Base-by-base conservation (phyloP, 129 eudicot genomes). In the Escallonia rubra region DNA sequence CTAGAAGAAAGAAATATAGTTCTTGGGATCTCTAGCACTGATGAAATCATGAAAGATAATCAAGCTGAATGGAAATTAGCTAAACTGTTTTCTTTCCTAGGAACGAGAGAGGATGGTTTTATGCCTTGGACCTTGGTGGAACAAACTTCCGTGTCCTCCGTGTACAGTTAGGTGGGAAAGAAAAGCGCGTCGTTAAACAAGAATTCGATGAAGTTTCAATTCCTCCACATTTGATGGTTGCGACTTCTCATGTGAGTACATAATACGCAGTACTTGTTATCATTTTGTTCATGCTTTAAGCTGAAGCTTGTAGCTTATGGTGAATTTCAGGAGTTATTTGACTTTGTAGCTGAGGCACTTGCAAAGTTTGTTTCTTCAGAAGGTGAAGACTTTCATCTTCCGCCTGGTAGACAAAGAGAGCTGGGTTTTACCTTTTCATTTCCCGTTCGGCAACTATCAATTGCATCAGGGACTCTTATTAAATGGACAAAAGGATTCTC, bases 91-190 rank as follows among this genome's bases (percentile, higher is more conserved):
- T 71, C 57, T 74, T 67, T n/a, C 67, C 9, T 39, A 94, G 99
- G 78, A 80, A 85, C 59, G 99, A 94, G 73, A 77, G 68, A 23
- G 99, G 99, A 60, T 63, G 79, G 51, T 94, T 94, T 72, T 94
- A 94, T 85, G 99, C 99, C 6, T 86, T 94, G 72, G 99, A 94
- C 67, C 99, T 94, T 59, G 99, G 99, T 49, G 99, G 99, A 13
- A 94, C 99, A 73, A 94, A 94, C 78, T 90, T 94, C 77, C 90
- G 99, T 8, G 97, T 94, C 42, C 73, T 94, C 58, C 90, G 99
- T 14, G 94, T 89, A 41, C 85, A 82, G 59, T 76, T 94, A 69
- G 90, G 94, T 3, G 99, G 90, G 45, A 87, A 60, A 69, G 90
- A 66, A 6, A 70, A 72, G 3, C 71, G 85, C 50, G 59, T 66